Evolutionary conservation across 805 yeast species (phyloP), one percentile per base, ranked within the genome.

Genomic region (Zygosaccharomyces rouxii): DNA sequence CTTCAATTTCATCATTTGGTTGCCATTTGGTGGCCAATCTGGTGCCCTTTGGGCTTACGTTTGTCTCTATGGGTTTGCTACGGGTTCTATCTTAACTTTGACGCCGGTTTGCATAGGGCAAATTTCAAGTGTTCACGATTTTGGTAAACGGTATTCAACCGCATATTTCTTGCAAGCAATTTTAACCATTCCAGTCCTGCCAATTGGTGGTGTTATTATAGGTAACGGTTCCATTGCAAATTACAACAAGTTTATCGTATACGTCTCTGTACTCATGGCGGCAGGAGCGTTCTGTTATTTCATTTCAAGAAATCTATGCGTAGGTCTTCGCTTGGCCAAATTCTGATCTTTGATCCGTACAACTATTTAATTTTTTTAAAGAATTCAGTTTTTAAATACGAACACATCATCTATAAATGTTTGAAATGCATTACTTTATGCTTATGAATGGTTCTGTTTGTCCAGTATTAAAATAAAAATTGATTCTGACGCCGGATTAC

Each of bases 31-130:
- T 21, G 57, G 56, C 50, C 66, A 53, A 46, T 50, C 57, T 13
- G 67, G 55, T 18, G 75, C 60, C 5, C 60, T 67, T 38, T 75
- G 71, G 62, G 75, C 73, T 1, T 80, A 77, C 58, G 71, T 48
- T 62, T 70, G 48, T 63, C 71, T 77, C 4, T 80, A 75, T 59
- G 87, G 87, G 0, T 74, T 81, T 48, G 68, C 75, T 42, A 72
- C 82, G 3, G 79, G 84, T 3, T 74, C 84, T 0, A 76, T 80
- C 3, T 67, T 81, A 42, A 74, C 84, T 3, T 58, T 81, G 39
- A 75, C 80, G 13, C 85, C 86, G 2, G 80, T 78, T 2, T 77
- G 84, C 55, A 69, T 78, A 31, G 83, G 82, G 0, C 80, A 77
- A 44, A 78, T 82, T 30, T 78, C 84, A 14, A 73, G 76, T 45